Base-by-base conservation (phyloP, 2,329 filamentous ascomycete genomes). In the Phaeosphaeria sp. region DNA sequence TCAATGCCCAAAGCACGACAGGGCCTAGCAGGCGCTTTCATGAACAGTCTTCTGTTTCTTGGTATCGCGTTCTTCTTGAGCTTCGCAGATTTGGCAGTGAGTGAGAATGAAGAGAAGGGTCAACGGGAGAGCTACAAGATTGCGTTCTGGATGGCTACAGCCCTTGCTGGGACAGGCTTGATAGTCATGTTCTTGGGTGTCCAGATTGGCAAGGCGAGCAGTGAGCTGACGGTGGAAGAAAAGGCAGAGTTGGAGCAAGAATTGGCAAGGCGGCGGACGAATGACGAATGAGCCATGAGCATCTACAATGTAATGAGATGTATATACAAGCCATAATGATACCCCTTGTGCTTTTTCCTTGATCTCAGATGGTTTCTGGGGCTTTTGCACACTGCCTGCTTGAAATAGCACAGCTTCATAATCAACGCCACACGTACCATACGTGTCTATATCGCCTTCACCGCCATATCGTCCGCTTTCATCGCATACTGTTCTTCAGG, bases 111-210 rank as follows among this genome's bases (percentile, higher is more conserved):
- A 43, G 61, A 71, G 6, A 59, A 64, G 9, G 76, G 75, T 0
- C 44, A 64, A 43, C 64, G 69, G 20, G 25, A 66, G 52, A 76
- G 74, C 55, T 78, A 78, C 60, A 74, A 77, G 55, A 61, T 76
- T 6, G 72, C 73, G 0, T 78, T 78, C 25, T 77, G 74, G 74
- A 61, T 78, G 43, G 73, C 68, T 2, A 74, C 73, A 4, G 74
- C 62, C 0, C 62, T 68, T 2, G 66, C 76, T 2, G 63, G 54
- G 0, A 63, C 66, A 5, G 75, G 69, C 2, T 43, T 77, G 5
- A 62, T 76, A 5, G 59, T 77, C 6, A 76, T 78, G 73, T 72
- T 72, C 30, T 10, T 72, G 0, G 74, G 74, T n/a, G 77, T 77
- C 1, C 72, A 67, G 43, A 73, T 78, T 47, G 74, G 74, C 3